Percentiles rank a stretch among this genome's conserved stretches.
Evolutionary conservation across 1,284 basidiomycete genomes (phyloP).

Genomic region (Hypsizygus ulmarius): DNA sequence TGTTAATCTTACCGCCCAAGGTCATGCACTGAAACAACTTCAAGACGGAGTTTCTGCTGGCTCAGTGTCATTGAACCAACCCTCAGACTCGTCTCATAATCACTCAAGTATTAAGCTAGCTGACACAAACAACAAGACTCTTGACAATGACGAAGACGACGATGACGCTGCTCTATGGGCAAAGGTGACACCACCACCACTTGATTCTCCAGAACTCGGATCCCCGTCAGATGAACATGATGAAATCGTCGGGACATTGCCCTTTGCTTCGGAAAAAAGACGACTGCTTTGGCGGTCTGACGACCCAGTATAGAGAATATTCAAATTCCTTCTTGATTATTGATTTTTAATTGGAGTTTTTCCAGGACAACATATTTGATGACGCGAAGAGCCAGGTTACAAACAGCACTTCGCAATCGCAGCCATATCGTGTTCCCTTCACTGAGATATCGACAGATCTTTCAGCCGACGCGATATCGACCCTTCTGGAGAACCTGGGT

Average conservation of each 20-base stretch:
- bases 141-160: conserved; percentile 1
- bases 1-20: background rate
- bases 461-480: conserved; percentile 21
- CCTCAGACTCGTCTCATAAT: background rate
- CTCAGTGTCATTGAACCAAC: background rate
- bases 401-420: conserved; percentile 4
- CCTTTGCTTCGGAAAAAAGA: background rate
- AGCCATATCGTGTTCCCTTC: conserved; percentile 3
- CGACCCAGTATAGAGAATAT: conserved; percentile 11
- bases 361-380: conserved; percentile 15
- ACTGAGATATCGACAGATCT: background rate
- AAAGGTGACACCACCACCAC: conserved; percentile 8
- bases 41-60: background rate
- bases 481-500: conserved; percentile 17
- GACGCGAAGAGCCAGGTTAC: conserved; percentile 6
- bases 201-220: background rate
- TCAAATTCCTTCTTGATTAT: background rate
- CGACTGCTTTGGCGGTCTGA: conserved; percentile 6
- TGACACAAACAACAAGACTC: background rate
- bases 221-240: background rate
- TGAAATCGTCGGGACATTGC: background rate
- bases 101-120: background rate
- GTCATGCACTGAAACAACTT: background rate
- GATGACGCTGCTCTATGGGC: conserved; percentile 12
- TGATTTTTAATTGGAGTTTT: background rate